Base-by-base conservation (phyloP, 257 asterid genomes). In the Salvia splendens region DNA sequence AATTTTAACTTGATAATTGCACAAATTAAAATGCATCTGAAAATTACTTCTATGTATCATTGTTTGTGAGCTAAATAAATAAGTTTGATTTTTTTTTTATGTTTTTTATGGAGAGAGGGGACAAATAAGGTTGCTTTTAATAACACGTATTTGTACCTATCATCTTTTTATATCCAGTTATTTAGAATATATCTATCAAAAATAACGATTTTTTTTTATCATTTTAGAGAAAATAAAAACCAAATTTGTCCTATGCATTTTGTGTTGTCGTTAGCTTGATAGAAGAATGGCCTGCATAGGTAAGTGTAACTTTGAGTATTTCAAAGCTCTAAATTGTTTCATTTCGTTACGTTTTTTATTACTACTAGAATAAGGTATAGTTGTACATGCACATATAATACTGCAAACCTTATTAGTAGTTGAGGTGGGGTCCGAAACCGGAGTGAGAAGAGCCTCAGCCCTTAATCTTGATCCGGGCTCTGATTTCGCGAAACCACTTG, bases 361-460 rank as follows among this genome's bases (percentile, higher is more conserved):
- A 4, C 6, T 6, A 38, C 8, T 40, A 40, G 10, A 35, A 3
- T 24, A 52, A 24, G 30, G 30, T 24, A 24, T 24, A 24, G 30
- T 24, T 24, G 30, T 33, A 33, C 42, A 52, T 17, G 20, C 20
- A 17, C 20, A 17, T 17, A 17, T 17, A 17, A 17, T 17, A 17
- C 20, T 14, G 30, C 59, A 12, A 28, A 83, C 91, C 91, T 88
- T 91, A 63, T 82, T 82, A 0, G 85, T 82, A 20, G 90, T 80
- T 2, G 87, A 71, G 10, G 89, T 79, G 47, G 86, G 84, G 38
- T 84, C 89, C 2, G 96, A 79, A 9, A 88, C 81, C 12, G 92
- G 95, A 63, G 74, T 80, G 40, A 86, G 78, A 11, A 88, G 28
- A 68, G 90, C 92, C 16, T 68, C 55, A 38, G 43, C 28, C 47